Base-by-base conservation (phyloP, 768 basidiomycete species). In the Naganishia onofrii region DNA sequence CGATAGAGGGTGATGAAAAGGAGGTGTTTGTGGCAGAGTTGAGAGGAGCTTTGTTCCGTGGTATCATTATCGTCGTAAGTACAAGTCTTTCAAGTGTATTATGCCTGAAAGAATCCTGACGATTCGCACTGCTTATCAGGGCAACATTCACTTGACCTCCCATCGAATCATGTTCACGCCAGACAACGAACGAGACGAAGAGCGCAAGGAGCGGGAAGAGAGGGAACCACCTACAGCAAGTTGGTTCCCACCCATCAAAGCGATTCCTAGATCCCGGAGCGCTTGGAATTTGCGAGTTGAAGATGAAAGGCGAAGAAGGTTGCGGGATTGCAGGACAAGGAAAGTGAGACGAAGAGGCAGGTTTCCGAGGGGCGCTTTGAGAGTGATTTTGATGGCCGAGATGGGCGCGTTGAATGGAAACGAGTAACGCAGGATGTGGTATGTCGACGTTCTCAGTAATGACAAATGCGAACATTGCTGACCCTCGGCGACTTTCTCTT, bases 111-210 rank as follows among this genome's bases (percentile, higher is more conserved):
- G 34, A 36, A 36, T n/a, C n/a, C 26, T 42, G n/a, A 53, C 19
- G 46, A 15, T 52, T 26, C 17, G 13, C 51, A 3, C 26, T 3
- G 10, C 84, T 63, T 36, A 4, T 3, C 60, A 63, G 60, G 60
- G 88, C 8, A 86, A 86, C 36, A 80, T 88, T 19, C 87, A 88
- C 76, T 76, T 89, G 23, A 89, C 88, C 0, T 87, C 86, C 0
- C 87, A 88, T 77, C 84, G 88, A 4, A 71, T 89, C 23, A 81
- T 86, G 0, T 89, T 89, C 76, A n/a, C n/a, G n/a, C n/a, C n/a
- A n/a, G n/a, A n/a, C 3, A 12, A 28, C 5, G 23, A 26, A 63
- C 7, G 10, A 26, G 15, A 4, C 57, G 17, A 10, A 2, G 15
- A 38, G 38, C 42, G 4, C 48, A 51, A 51, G 48, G 31, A 63